Evolutionary conservation across 75 land plant genomes (phyloP), one percentile per base, ranked within the genome.

Genomic region (Gnetum montanum): DNA sequence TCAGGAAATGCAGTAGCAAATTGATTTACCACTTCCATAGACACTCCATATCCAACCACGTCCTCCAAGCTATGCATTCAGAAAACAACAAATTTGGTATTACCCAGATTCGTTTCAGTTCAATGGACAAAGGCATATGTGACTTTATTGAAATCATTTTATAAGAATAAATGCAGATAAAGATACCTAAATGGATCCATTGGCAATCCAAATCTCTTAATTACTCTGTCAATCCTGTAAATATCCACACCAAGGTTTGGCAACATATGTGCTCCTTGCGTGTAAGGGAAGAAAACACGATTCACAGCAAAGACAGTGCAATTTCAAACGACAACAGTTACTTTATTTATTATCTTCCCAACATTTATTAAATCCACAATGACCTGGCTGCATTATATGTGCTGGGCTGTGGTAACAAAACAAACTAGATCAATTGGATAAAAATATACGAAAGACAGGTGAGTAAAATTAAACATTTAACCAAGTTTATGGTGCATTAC

Each of bases 261-360:
- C 38, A 87, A 70, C 31, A 84, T 56, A 10, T 79, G 38, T 11
- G 76, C 88, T 34, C 85, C 70, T 64, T 84, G 89, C 11, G 82
- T 68, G 46, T 88, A 88, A n/a, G 89, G 89, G 47, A 88, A 84
- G 56, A 88, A 84, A 75, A 83, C 79, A 45, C 92, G 61, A 57
- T 88, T 88, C 30, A 88, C 92, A 11, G 84, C 89, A 77, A 84
- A 88, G 0, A 88, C 89, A 40, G 92, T 84, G 73, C 89, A 88
- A 58, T 84, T 88, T 4, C 85, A 84, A 46, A 84, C 89, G 10
- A 88, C 89, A 27, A 88, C 59, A 43, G 92, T 84, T 1, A 78
- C 76, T 61, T 84, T 88, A 25, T 62, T 69, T 20, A 88, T 84
- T 63, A 58, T 84, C 36, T 80, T 84, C 22, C 89, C 89, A 41